Conservation (phyloP, 1,284 basidiomycete species). For the Puccinia polysora region DNA sequence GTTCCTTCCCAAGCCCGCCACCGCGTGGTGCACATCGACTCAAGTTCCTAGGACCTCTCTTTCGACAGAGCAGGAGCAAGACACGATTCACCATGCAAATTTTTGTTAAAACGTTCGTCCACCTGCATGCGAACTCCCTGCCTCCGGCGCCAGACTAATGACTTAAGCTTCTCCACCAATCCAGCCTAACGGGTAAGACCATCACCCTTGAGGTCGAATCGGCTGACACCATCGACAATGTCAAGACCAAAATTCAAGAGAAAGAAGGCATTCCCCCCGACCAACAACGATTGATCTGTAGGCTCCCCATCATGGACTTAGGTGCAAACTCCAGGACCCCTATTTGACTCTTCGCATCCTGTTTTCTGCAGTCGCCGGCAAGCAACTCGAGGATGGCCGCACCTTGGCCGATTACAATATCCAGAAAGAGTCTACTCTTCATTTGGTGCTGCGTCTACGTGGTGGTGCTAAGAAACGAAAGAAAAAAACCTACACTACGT, state of each 20-base stretch:
- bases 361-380: conserved; percentile 52
- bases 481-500: conserved; percentile 44
- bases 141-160: conserved; percentile 17
- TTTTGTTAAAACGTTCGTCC: conserved; percentile 57
- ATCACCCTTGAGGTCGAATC: conserved; percentile 55
- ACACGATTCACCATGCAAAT: conserved; percentile 57
- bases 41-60: conserved; percentile 41
- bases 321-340: neutral
- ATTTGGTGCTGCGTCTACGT: conserved; percentile 83
- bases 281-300: conserved; percentile 74
- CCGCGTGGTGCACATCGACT: neutral
- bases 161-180: conserved; percentile 44
- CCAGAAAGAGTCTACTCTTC: conserved; percentile 92
- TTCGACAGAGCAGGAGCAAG: conserved; percentile 37
- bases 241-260: conserved; percentile 68
- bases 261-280: conserved; percentile 78
- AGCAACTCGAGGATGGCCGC: conserved; percentile 55
- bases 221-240: conserved; percentile 92
- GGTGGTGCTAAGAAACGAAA: conserved; percentile 57
- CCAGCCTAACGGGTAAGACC: conserved; percentile 54
- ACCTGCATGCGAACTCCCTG: neutral
- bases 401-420: conserved; percentile 74
- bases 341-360: neutral
- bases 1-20: neutral
- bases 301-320: neutral